Conservation (phyloP, 2,329 filamentous ascomycete genomes). For the Trichophyton schoenleinii region DNA sequence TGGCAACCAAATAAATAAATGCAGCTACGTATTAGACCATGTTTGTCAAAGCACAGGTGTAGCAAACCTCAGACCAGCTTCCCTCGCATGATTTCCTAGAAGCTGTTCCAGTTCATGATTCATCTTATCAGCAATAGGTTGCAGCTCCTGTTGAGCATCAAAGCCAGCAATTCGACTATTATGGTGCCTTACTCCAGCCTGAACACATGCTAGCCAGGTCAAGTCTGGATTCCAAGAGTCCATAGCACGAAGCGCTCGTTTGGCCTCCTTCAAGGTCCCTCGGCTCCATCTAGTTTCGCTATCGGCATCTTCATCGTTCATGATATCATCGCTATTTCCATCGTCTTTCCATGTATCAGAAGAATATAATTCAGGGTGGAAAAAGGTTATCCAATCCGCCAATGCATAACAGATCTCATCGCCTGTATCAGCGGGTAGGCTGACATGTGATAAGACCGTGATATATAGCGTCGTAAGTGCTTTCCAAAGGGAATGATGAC, state of each 20-base stretch:
- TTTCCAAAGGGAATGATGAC: conserved; percentile 30
- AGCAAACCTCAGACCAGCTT: conserved; percentile 19
- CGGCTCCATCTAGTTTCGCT: conserved; percentile 19
- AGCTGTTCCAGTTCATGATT: background rate
- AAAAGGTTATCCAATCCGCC: conserved; percentile 26
- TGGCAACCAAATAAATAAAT: too few relatives aligned
- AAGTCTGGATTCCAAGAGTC: conserved; percentile 31
- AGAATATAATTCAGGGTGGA: conserved; percentile 25
- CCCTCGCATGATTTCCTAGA: background rate
- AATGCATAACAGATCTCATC: conserved; percentile 32
- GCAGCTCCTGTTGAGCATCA: too few relatives aligned
- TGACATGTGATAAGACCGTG: conserved; percentile 28
- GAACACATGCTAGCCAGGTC: conserved; percentile 30
- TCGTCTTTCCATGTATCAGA: conserved; percentile 8
- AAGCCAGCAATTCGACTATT: background rate
- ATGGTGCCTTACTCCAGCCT: conserved; percentile 3
- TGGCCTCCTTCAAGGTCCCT: conserved; percentile 15
- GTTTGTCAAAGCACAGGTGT: conserved; percentile 15
- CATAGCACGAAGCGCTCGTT: conserved; percentile 27
- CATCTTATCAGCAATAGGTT: background rate
- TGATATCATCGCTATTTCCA: background rate
- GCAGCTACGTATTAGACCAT: background rate
- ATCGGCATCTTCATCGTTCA: conserved; percentile 13
- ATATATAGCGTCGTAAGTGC: conserved; percentile 27
- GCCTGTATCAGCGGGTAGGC: conserved; percentile 27